Evolutionary conservation across 1,139 yeast genomes (phyloP).

Genomic region (Yamadazyma sp.): DNA sequence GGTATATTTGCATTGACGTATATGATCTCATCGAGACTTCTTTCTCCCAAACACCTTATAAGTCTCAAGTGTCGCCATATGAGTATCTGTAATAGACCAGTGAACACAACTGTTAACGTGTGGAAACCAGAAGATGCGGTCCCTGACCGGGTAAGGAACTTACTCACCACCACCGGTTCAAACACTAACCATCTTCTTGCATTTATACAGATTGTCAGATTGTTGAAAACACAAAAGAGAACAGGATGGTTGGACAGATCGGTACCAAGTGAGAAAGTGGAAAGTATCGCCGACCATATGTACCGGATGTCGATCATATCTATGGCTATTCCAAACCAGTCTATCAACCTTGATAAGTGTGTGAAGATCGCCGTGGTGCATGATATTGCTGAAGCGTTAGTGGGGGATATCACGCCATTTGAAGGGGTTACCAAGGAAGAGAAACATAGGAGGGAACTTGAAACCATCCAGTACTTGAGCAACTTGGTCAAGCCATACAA

Average conservation of each 20-base stretch:
- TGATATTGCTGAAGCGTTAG: slow-evolving; percentile 91
- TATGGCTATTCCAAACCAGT: slow-evolving; percentile 58
- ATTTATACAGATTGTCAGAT: slow-evolving; percentile 74
- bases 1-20: too few relatives aligned
- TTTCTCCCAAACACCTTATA: neutral
- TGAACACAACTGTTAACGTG: slow-evolving; percentile 13
- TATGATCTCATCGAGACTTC: neutral
- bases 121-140: slow-evolving; percentile 66
- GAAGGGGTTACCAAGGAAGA: slow-evolving; percentile 65
- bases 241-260: slow-evolving; percentile 93
- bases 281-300: slow-evolving; percentile 94
- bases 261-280: slow-evolving; percentile 50
- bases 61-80: neutral
- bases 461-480: slow-evolving; percentile 68
- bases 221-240: slow-evolving; percentile 76
- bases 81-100: slow-evolving; percentile 7
- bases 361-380: slow-evolving; percentile 86
- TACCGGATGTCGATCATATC: slow-evolving; percentile 89
- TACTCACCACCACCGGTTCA: slow-evolving; percentile 29
- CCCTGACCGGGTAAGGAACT: slow-evolving; percentile 49
- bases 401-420: slow-evolving; percentile 93
- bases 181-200: slow-evolving; percentile 55
- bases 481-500: slow-evolving; percentile 66
- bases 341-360: slow-evolving; percentile 53
- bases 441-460: slow-evolving; percentile 80